phyloP scores from a whole-genome alignment of 768 basidiomycete species.

The Mrakia hoshinonis region DNA sequence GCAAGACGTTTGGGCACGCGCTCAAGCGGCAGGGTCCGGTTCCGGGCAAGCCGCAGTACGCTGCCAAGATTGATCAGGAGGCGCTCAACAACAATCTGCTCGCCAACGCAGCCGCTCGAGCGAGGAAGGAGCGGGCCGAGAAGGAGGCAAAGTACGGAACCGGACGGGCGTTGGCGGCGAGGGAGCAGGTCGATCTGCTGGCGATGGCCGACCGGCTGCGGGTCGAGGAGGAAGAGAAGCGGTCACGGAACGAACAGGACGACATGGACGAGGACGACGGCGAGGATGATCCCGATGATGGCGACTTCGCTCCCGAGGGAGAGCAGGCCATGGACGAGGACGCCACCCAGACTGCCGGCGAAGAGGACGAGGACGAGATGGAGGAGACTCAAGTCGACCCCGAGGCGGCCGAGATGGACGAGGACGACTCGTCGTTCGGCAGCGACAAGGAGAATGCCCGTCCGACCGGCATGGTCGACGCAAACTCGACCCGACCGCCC shows the following conservation, averaged over 20 bases:
- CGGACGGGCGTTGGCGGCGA: conserved; percentile 10
- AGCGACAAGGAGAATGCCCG: conserved; percentile 27
- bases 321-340: conserved; percentile 41
- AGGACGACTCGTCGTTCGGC: background rate
- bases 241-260: background rate
- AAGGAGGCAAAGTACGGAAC: conserved; percentile 15
- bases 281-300: conserved; percentile 47
- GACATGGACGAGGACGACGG: conserved; percentile 43
- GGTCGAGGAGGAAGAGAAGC: background rate
- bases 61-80: background rate
- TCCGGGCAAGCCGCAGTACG: conserved; percentile 42
- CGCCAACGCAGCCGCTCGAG: conserved; percentile 5
- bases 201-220: background rate
- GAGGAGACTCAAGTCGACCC: background rate
- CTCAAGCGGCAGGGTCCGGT: background rate
- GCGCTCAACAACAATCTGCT: conserved; percentile 14
- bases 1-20: conserved; percentile 5
- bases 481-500: conserved; percentile 4
- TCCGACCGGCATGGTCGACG: background rate
- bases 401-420: background rate
- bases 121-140: background rate
- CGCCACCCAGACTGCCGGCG: background rate
- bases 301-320: conserved; percentile 57
- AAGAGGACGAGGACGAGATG: conserved; percentile 6
- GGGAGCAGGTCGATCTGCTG: conserved; percentile 1